A percentile compares a stretch with the other conserved stretches of the same genome.
These are phyloP conservation scores for Eragrostis tef DNA, from an alignment of 202 grass and related monocot species.

Conservation along the genomic window DNA sequence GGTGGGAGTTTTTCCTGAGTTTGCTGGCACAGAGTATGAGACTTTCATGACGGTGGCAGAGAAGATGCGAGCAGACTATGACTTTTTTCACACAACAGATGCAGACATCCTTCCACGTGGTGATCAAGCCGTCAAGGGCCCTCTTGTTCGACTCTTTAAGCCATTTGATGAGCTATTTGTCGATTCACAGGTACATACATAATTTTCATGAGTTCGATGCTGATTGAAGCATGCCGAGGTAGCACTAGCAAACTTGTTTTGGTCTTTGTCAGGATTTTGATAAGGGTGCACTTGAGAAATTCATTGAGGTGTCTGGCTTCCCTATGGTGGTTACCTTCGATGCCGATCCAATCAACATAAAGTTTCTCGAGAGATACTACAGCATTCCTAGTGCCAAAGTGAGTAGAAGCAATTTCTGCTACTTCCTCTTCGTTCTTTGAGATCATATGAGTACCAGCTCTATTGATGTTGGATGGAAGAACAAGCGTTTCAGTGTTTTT, in stretches of 20 bases:
- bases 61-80: slow-evolving; percentile 69
- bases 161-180: slow-evolving; percentile 95
- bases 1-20: slow-evolving; percentile 85
- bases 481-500: background rate
- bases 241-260: background rate
- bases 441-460: slow-evolving; percentile 20
- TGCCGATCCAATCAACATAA: slow-evolving; percentile 65
- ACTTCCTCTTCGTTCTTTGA: slow-evolving; percentile 35
- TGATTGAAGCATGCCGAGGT: slow-evolving; percentile 11
- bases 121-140: slow-evolving; percentile 48
- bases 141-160: slow-evolving; percentile 83
- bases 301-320: slow-evolving; percentile 77
- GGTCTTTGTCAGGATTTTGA: slow-evolving; percentile 66
- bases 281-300: slow-evolving; percentile 68
- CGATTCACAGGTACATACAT: slow-evolving; percentile 62
- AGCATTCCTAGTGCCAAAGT: slow-evolving; percentile 71
- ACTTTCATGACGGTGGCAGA: slow-evolving; percentile 68
- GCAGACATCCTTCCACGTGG: slow-evolving; percentile 69
- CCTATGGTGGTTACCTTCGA: slow-evolving; percentile 68
- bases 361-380: slow-evolving; percentile 80
- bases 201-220: background rate
- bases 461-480: slow-evolving; percentile 16
- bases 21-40: slow-evolving; percentile 68
- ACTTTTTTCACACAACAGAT: slow-evolving; percentile 79
- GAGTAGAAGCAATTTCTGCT: slow-evolving; percentile 44